A percentile compares a stretch with the other conserved stretches of the same genome.
Conservation (phyloP, 1,284 basidiomycete species). For the Pyrrhoderma lamaoense region DNA sequence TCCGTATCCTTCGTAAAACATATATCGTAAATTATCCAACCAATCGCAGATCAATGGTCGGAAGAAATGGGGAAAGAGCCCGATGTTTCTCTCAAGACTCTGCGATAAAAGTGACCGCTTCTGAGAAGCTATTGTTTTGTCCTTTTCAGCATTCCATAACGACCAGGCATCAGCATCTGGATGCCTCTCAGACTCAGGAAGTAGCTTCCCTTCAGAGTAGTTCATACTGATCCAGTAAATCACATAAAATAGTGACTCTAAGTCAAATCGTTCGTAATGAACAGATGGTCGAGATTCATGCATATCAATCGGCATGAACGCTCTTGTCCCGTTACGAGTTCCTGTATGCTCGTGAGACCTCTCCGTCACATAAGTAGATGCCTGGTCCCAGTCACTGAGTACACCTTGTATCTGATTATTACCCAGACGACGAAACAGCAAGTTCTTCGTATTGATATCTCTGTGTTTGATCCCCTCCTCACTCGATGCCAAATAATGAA, state of each 20-base stretch:
- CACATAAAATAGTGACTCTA: slow-evolving; percentile 9
- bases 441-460: slow-evolving; percentile 10
- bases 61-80: no score
- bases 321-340: slow-evolving; percentile 3
- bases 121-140: no score
- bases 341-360: neutral
- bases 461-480: slow-evolving; percentile 1
- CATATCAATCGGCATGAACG: slow-evolving; percentile 9
- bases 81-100: no score
- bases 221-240: slow-evolving; percentile 1
- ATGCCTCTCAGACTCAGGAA: no score
- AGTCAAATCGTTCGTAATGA: slow-evolving; percentile 7
- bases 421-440: slow-evolving; percentile 1
- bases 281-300: neutral
- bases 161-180: no score
- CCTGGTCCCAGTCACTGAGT: slow-evolving; percentile 12
- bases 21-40: no score
- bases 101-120: no score
- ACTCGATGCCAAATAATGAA: slow-evolving; percentile 2
- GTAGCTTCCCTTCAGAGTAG: neutral
- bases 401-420: slow-evolving; percentile 3
- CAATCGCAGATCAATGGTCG: no score
- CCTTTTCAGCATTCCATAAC: no score
- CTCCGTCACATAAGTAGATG: neutral
- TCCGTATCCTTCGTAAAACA: no score